Percentiles rank a stretch among this genome's conserved stretches.
phyloP scores from a whole-genome alignment of 768 basidiomycete species.

The Mrakia gelida region DNA sequence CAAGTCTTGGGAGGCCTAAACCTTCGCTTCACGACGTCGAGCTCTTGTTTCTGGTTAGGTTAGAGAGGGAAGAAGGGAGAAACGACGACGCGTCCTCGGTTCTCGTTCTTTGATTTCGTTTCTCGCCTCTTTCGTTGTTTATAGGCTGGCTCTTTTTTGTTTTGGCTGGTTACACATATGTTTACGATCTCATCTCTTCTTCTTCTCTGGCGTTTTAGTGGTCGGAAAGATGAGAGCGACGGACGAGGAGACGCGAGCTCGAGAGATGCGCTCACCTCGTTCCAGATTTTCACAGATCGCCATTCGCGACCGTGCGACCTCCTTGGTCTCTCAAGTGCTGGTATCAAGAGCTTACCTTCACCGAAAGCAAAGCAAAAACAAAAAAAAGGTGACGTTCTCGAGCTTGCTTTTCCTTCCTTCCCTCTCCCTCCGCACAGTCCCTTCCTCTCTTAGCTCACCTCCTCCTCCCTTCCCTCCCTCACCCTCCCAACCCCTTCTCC shows the following conservation, averaged over 20 bases:
- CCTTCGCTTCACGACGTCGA: background rate
- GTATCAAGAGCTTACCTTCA: no score
- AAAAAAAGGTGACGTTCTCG: background rate
- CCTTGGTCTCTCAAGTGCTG: no score
- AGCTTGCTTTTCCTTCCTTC: background rate
- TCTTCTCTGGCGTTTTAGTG: no score
- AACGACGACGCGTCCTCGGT: background rate
- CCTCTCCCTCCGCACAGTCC: no score
- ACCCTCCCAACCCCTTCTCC: background rate
- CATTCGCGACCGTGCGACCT: no score
- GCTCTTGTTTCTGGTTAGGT: background rate
- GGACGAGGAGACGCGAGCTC: no score
- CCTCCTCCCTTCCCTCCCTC: no score
- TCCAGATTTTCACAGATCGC: no score
- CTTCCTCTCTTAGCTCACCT: no score
- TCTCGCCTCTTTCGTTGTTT: background rate
- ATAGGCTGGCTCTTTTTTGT: background rate
- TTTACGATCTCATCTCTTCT: background rate
- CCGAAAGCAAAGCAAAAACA: background rate
- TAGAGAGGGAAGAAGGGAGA: background rate
- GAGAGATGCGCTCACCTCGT: no score
- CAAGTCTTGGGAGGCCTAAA: background rate
- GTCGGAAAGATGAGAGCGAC: no score
- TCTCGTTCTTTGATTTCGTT: background rate
- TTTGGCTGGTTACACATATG: background rate